phyloP scores from a whole-genome alignment of 176 grass and related monocot genomes.

The Triticum monococcum region DNA sequence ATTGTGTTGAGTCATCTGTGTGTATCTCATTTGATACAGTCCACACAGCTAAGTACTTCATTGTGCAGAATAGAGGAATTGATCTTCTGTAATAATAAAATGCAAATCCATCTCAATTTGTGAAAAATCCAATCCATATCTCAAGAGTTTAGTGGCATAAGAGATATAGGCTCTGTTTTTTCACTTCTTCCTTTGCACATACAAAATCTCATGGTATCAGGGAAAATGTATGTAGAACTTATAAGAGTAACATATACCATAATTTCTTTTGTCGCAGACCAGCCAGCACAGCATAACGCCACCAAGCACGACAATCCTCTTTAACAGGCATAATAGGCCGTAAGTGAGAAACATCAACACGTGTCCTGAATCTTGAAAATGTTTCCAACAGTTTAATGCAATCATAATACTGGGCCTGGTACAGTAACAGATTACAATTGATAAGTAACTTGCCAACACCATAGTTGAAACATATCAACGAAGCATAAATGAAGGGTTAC shows the following conservation, averaged over 20 bases:
- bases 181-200: neutral
- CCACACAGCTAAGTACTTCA: neutral
- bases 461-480: conserved; percentile 13
- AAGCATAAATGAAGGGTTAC: conserved; percentile 39
- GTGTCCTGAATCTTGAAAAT: conserved; percentile 89
- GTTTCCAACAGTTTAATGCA: conserved; percentile 93
- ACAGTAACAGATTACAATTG: conserved; percentile 32
- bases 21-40: neutral
- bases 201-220: neutral
- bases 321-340: conserved; percentile 75
- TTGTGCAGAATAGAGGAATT: neutral
- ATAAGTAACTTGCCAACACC: conserved; percentile 20
- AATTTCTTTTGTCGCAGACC: conserved; percentile 87
- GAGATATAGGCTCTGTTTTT: neutral
- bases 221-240: neutral
- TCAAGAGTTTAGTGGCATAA: neutral
- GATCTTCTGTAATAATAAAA: neutral
- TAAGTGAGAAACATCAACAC: conserved; percentile 94
- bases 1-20: neutral
- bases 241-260: conserved; percentile 47
- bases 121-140: neutral
- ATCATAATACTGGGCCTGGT: conserved; percentile 95
- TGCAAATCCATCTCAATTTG: neutral
- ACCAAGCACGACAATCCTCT: conserved; percentile 83
- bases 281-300: conserved; percentile 91